Evolutionary conservation across 345 rosid genomes (phyloP), one percentile per base, ranked within the genome.

Genomic region (Mercurialis annua): DNA sequence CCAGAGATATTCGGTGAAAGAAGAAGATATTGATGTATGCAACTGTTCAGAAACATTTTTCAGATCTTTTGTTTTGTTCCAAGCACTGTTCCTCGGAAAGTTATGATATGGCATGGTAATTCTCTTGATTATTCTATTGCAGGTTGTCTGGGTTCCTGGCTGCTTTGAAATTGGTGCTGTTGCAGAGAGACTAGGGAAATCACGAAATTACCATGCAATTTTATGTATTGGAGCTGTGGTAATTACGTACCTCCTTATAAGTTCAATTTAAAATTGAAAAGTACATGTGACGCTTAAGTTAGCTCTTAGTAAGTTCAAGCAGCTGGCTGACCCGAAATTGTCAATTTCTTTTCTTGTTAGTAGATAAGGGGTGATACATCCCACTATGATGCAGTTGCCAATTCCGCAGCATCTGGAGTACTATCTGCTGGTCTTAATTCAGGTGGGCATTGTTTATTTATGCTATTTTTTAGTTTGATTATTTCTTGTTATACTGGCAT

Each of bases 131-230:
- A 51, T 29, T 11, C 33, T 51, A 31, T 78, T 76, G 18, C 53
- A 92, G 98, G 95, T 92, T 71, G 91, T 92, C 7, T 92, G 98
- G 98, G 98, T 92, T 80, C 98, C 98, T 49, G 98, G 98, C 10
- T 76, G 91, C 73, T 92, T 92, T 78, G 98, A 92, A 82, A 84
- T 89, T 10, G 90, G 86, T 0, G 54, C 86, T 77, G 92, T 76
- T 63, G 96, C 99, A 0, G 81, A 91, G 50, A 83, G 67, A 61
- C 92, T 94, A 7, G 97, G 92, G 63, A 94, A 85, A 68, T 89
- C 97, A 4, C 73, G 75, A 51, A 94, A 83, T 6, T 94, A 84
- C 62, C 55, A 89, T 67, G 91, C 96, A 15, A 72, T 94, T 66
- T 67, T 94, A 40, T 94, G 99, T 65, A 90, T 91, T 46, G 99